Base-by-base conservation (phyloP, 164 flowering plant species). In the Chimonanthus salicifolius region DNA sequence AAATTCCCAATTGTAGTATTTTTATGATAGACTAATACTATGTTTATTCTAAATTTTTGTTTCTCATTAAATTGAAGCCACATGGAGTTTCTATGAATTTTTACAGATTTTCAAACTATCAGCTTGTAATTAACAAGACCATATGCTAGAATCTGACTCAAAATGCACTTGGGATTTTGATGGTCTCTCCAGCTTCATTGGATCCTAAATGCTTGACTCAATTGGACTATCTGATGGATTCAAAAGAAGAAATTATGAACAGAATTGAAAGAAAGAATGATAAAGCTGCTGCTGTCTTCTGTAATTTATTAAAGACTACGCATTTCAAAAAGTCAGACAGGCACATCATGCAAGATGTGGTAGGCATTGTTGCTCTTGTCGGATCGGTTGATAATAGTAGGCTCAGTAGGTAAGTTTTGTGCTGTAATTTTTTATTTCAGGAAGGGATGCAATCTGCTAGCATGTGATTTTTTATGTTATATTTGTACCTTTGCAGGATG, bases 281-380 rank as follows among this genome's bases (percentile, higher is more conserved):
- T 33, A 72, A 82, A 18, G 92, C 91, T 45, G 88, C 91, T 70
- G 75, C 87, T 74, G 49, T 84, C 62, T 46, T 85, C 69, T 85
- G 86, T 70, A 58, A 72, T 78, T n/a, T 83, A 43, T 54, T 65
- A 46, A 72, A 71, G 70, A 44, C 49, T 13, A 46, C 66, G 13
- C 48, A 73, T 16, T 43, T 49, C 46, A 54, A 65, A 72, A 78
- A 71, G 45, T 67, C 77, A 9, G 33, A 73, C n/a, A 18, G 66
- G 21, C 47, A 62, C 49, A 76, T 78, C 45, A 67, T 77, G 78
- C 71, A 74, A 48, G 87, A 84, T 73, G 71, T 87, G 43, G 51
- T 90, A 49, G 94, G 94, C 16, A n/a, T 86, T n/a, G 97, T 92
- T 71, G 89, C 89, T 3, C 86, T 88, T 69, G 85, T 92, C 71